Evolutionary conservation across 495 filamentous ascomycete genomes (phyloP).

Genomic region (Arthonia radiata): DNA sequence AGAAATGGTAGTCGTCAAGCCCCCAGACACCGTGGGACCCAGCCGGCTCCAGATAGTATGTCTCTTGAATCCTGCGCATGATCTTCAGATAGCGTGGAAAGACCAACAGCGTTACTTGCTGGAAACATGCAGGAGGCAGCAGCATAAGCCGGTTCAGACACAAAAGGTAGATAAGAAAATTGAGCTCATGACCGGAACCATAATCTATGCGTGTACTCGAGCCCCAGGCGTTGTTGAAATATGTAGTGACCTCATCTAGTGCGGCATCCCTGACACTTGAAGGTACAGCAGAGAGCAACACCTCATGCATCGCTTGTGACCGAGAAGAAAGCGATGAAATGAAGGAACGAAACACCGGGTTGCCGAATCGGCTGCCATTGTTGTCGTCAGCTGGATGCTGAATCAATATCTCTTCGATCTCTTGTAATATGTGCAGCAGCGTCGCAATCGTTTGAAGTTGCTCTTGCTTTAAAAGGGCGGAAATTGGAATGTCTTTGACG

Average conservation of each 20-base stretch:
- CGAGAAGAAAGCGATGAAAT: conserved; percentile 26
- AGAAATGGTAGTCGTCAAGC: conserved; percentile 91
- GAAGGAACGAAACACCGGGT: conserved; percentile 66
- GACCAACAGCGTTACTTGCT: conserved; percentile 43
- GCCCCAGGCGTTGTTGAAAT: conserved; percentile 63
- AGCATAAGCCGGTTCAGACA: conserved; percentile 63
- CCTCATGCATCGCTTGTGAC: conserved; percentile 8
- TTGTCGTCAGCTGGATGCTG: conserved; percentile 58
- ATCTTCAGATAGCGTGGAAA: conserved; percentile 61
- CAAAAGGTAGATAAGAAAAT: conserved; percentile 84
- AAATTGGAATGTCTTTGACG: conserved; percentile 50
- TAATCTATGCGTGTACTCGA: conserved; percentile 84
- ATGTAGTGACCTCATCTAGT: conserved; percentile 46
- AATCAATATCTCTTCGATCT: conserved; percentile 33
- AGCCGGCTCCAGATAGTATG: conserved; percentile 87
- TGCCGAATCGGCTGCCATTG: conserved; percentile 78
- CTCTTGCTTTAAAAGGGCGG: conserved; percentile 24
- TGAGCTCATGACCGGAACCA: conserved; percentile 87
- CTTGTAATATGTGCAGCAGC: conserved; percentile 45
- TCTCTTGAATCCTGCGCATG: conserved; percentile 58
- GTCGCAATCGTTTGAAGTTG: conserved; percentile 29
- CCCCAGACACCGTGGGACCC: conserved; percentile 86
- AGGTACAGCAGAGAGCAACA: too few species aligned
- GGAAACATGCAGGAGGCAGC: conserved; percentile 38
- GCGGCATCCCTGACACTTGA: conserved; percentile 27